Percentiles rank a stretch among this genome's conserved stretches.
These are phyloP conservation scores for Basipetospora chlamydospora DNA, from an alignment of 2,329 filamentous ascomycete species.

Conservation along the genomic window DNA sequence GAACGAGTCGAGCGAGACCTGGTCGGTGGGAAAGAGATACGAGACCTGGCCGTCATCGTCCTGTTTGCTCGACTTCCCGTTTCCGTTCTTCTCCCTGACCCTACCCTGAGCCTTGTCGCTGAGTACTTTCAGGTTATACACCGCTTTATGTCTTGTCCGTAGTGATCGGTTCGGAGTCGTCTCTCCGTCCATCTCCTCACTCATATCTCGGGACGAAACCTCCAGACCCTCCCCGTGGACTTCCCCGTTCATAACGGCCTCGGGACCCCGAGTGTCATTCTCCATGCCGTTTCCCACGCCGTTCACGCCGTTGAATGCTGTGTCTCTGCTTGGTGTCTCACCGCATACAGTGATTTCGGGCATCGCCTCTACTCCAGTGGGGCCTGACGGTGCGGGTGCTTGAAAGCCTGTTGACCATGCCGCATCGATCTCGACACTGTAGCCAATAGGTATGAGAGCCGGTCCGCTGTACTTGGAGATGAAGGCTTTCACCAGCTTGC, in stretches of 20 bases:
- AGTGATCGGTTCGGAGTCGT: constrained; percentile 37
- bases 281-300: constrained; percentile 1
- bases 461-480: too few relatives aligned
- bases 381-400: constrained; percentile 8
- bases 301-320: constrained; percentile 8
- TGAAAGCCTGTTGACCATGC: constrained; percentile 26
- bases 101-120: constrained; percentile 40
- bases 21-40: constrained; percentile 29
- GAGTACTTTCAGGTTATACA: constrained; percentile 45
- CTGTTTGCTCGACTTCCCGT: constrained; percentile 9
- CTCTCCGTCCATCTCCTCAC: constrained; percentile 30
- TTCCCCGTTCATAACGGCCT: too few relatives aligned
- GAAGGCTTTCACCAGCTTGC: constrained; percentile 1
- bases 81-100: constrained; percentile 18
- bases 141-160: constrained; percentile 31
- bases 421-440: constrained; percentile 34
- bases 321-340: constrained; percentile 13
- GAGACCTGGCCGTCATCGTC: constrained; percentile 29
- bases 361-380: constrained; percentile 25
- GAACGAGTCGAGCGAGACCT: constrained; percentile 32
- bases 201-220: constrained; percentile 21
- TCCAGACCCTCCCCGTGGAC: constrained; percentile 7
- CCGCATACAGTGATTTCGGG: constrained; percentile 28
- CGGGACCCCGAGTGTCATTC: too few relatives aligned
- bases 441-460: background rate